phyloP scores from a whole-genome alignment of 202 grass and related monocot species.

The Musa balbisiana region DNA sequence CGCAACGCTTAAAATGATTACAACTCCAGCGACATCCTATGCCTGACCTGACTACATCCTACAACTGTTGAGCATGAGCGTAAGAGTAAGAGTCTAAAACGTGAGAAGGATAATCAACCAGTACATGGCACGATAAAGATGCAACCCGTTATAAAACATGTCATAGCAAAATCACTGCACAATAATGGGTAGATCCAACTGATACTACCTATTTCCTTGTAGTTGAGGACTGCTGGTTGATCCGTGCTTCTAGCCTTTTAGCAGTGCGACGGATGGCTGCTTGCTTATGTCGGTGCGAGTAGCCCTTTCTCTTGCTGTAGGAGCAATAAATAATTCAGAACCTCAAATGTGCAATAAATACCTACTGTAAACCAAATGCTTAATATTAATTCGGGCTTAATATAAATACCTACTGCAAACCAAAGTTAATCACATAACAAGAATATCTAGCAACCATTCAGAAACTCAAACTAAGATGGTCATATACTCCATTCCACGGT shows the following conservation, averaged over 20 bases:
- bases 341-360: not conserved
- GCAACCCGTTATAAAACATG: not conserved
- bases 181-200: not conserved
- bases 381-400: not conserved
- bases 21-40: too few species aligned
- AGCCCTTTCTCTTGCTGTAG: conserved; percentile 81
- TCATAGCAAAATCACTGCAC: not conserved
- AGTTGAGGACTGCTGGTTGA: conserved; percentile 20
- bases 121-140: not conserved
- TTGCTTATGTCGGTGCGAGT: conserved; percentile 44
- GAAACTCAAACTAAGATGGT: too few species aligned
- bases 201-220: not conserved
- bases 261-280: conserved; percentile 45
- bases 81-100: too few species aligned
- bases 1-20: too few species aligned
- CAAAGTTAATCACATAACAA: too few species aligned
- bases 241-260: conserved; percentile 43
- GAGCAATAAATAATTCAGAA: conserved; percentile 2
- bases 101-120: not conserved
- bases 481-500: too few species aligned
- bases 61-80: too few species aligned
- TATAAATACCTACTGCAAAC: not conserved
- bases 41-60: too few species aligned
- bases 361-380: not conserved
- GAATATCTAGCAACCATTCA: too few species aligned